Evolutionary conservation across 2,329 filamentous ascomycete genomes (phyloP), one percentile per base, ranked within the genome.

Genomic region (Paraphoma chrysanthemicola): DNA sequence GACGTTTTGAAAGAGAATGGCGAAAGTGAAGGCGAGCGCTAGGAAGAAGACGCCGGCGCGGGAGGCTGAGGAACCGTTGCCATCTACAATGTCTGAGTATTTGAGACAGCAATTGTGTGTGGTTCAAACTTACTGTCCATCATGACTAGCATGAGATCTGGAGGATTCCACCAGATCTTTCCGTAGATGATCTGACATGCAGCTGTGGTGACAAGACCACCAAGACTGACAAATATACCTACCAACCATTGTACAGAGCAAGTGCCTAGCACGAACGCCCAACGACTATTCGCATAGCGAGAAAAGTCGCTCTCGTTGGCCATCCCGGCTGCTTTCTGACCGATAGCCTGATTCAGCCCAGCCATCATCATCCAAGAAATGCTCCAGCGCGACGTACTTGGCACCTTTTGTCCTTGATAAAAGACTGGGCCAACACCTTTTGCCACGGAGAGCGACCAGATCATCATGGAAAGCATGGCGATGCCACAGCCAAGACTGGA

Each of bases 331-430:
- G 57, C 48, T 11, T 53, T 56, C 43, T 30, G 29, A 11, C 57
- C 57, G n/a, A 58, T 52, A 10, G 77, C 73, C 0, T 76, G 76
- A 10, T 77, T 80, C 45, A 81, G 73, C 8, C 77, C 79, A 3
- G 33, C 33, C 33, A 36, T 36, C 14, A 36, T 36, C 33, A 36
- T 10, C 28, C 17, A 29, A 14, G 17, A 29, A 18, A 53, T 73
- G 29, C 70, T 66, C 76, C 77, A 80, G 12, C 73, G 55, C 12
- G 53, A 49, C 4, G 41, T 51, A 31, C 4, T 54, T 54, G 4
- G 62, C 51, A 48, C 17, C 5, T 23, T 41, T 8, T 14, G 52
- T 39, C 18, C 54, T n/a, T 49, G 45, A 36, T 56, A 69, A 18
- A 70, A 57, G 54, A 72, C 43, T 56, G 68, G 53, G 12, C 77